Base-by-base conservation (phyloP, 2,329 filamentous ascomycete genomes). In the Hymenoscyphus scutula region DNA sequence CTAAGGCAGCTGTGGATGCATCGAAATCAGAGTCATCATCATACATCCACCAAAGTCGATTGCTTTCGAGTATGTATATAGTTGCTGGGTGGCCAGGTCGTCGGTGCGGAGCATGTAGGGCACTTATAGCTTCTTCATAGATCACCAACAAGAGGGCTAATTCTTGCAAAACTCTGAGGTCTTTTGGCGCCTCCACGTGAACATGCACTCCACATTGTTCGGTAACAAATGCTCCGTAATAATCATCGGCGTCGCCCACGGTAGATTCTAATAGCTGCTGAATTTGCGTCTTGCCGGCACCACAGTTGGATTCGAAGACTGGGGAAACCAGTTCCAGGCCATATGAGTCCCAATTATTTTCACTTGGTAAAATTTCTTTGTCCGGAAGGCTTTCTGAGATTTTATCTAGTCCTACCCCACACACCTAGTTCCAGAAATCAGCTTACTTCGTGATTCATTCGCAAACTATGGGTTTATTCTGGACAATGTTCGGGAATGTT, bases 131-230 rank as follows among this genome's bases (percentile, higher is more conserved):
- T 13, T 70, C 62, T 61, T 72, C 69, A 55, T 69, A 72, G n/a
- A 72, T 55, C 1, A 72, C 10, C 10, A 71, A 45, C 10, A 72
- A 56, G 2, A 61, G n/a, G 1, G 70, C 70, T 5, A 72, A 64
- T 32, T 66, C 66, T 60, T 68, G 64, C 25, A 68, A 29, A 6
- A 65, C 62, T 10, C 58, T 54, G 1, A 67, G 27, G 29, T 64
- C 48, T 30, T 65, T 41, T 2, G 68, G 69, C 5, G 65, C 66
- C 62, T 68, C 61, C 17, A 72, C 51, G 37, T 72, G 68, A 23
- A 71, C 69, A 45, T 70, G 69, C 1, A 71, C 56, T 17, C 65
- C 67, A 30, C 69, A 71, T 63, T 71, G 68, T 48, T 70, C 70
- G 15, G 67, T 71, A 30, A 69, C 67, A 32, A 72, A 72, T 11